Evolutionary conservation across 176 grass and related monocot species (phyloP), one percentile per base, ranked within the genome.

Genomic region (Oryza glaberrima): DNA sequence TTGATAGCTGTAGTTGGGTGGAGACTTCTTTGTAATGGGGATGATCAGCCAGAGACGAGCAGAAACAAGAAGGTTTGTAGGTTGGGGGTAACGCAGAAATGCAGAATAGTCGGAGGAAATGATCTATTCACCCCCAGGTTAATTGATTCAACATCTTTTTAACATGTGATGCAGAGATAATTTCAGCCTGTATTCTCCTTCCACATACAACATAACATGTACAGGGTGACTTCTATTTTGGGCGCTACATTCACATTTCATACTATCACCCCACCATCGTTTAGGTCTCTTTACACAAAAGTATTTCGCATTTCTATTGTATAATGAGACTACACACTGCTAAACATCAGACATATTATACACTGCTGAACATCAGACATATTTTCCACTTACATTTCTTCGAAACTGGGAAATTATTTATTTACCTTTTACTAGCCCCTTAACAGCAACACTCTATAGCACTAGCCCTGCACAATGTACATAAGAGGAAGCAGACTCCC

Each of bases 1-100:
- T 95, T 16, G 74, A 81, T 0, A 82, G 88, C 36, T 88, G 82
- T 72, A 92, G 90, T 77, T 92, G 90, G 93, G 16, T 92, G 34
- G 85, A 90, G n/a, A 6, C 43, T 40, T 15, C 54, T 43, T 3
- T 10, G 58, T 63, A 4, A 68, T 26, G n/a, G 61, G 1, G 45
- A 67, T 67, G 45, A 67, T 44, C 47, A 43, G 14, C 65, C 75
- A 26, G 44, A 80, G 28, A 67, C 28, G 5, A 25, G 10, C 47
- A 67, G 6, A 19, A 67, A n/a, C 0, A 38, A 38, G 4, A 3
- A 30, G 68, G 12, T 11, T 11, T 11, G 26, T 41, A 41, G 43
- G 28, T 0, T 0, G 48, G 48, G 48, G 49, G 13, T 51, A 51
- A 16, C 13, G 28, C 30, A 32, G 2, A 32, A 32, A 32, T 32